These are phyloP conservation scores for Guyanaporus albipodus DNA, from an alignment of 768 basidiomycete species.

Conservation along the genomic window DNA sequence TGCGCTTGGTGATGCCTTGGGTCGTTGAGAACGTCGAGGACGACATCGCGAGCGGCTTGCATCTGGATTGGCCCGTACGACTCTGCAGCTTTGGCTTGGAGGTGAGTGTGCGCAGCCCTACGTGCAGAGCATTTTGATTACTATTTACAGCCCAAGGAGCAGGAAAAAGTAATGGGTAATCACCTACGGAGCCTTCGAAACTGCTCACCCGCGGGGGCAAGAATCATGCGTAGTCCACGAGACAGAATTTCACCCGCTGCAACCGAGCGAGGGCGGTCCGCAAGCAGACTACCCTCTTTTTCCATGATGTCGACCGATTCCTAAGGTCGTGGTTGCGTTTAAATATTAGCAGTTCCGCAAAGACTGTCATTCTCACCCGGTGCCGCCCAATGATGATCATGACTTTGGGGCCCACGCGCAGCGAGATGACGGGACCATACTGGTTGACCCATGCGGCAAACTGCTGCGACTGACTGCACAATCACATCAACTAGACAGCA, in stretches of 20 bases:
- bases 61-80: constrained; percentile 50
- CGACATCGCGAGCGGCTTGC: constrained; percentile 29
- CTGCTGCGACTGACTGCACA: constrained; percentile 29
- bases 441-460: constrained; percentile 58
- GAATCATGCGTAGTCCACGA: constrained; percentile 53
- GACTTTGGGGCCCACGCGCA: constrained; percentile 43
- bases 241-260: constrained; percentile 58
- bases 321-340: constrained; percentile 19
- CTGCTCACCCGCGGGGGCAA: constrained; percentile 53
- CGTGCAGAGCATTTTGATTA: neutral
- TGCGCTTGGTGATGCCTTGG: constrained; percentile 49
- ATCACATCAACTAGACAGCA: neutral
- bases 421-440: constrained; percentile 58
- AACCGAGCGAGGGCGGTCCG: constrained; percentile 52
- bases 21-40: constrained; percentile 31
- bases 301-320: constrained; percentile 67
- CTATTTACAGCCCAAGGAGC: neutral
- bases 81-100: constrained; percentile 49
- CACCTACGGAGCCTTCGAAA: constrained; percentile 62
- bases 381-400: constrained; percentile 36
- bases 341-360: neutral
- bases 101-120: constrained; percentile 56
- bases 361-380: constrained; percentile 25
- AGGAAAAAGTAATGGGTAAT: neutral
- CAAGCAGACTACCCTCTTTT: constrained; percentile 54